These are phyloP conservation scores for Lentinula sp. DNA, from an alignment of 768 basidiomycete species.

Conservation along the genomic window DNA sequence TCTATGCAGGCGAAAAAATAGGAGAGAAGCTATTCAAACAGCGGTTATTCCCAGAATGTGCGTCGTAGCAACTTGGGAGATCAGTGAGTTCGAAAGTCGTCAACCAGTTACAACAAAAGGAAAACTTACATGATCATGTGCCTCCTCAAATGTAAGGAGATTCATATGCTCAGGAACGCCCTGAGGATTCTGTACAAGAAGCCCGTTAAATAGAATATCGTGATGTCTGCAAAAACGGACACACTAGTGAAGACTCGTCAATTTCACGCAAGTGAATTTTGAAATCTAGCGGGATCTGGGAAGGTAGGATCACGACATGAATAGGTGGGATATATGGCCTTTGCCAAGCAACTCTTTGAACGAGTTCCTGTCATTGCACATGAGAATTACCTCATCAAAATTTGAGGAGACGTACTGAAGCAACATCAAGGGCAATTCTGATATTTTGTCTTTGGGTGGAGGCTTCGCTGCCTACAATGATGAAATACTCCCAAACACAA, in stretches of 20 bases:
- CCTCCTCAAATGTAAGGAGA: slow-evolving; percentile 51
- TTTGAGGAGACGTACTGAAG: slow-evolving; percentile 34
- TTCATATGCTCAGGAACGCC: slow-evolving; percentile 76
- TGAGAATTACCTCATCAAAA: background rate
- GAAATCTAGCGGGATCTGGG: slow-evolving; percentile 68
- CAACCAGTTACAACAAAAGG: background rate
- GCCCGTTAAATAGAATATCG: background rate
- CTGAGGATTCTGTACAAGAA: slow-evolving; percentile 36
- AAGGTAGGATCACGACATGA: slow-evolving; percentile 70
- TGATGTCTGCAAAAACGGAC: slow-evolving; percentile 14
- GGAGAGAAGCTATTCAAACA: slow-evolving; percentile 16
- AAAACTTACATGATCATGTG: slow-evolving; percentile 51
- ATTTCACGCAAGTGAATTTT: slow-evolving; percentile 61
- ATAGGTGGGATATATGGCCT: slow-evolving; percentile 70
- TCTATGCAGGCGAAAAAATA: too few relatives aligned
- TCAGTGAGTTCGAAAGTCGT: slow-evolving; percentile 12
- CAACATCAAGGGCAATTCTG: slow-evolving; percentile 50
- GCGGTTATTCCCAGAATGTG: slow-evolving; percentile 41
- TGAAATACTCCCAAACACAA: slow-evolving; percentile 76
- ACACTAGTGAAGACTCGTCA: slow-evolving; percentile 56
- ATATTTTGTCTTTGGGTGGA: slow-evolving; percentile 56
- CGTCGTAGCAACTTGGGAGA: slow-evolving; percentile 27
- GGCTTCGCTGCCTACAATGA: slow-evolving; percentile 65
- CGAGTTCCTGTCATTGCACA: slow-evolving; percentile 42
- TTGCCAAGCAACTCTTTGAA: slow-evolving; percentile 38